phyloP scores from a whole-genome alignment of 2,329 filamentous ascomycete species.

The Metarhizium anisopliae region DNA sequence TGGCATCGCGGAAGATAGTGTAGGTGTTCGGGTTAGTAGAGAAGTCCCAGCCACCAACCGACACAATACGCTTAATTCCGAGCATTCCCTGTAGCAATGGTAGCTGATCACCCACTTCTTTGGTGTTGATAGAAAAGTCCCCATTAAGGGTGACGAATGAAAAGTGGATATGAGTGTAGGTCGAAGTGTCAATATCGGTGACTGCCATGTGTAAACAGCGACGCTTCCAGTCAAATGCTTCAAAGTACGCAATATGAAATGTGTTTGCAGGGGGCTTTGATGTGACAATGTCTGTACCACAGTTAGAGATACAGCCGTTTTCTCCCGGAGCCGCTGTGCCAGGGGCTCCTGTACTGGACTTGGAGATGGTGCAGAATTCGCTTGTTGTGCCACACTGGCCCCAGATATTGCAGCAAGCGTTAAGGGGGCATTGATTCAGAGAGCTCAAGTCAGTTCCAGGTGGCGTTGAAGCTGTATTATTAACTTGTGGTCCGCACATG shows the following conservation, averaged over 20 bases:
- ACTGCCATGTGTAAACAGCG: not conserved
- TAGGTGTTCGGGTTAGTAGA: slow-evolving; percentile 10
- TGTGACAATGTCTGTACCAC: slow-evolving; percentile 15
- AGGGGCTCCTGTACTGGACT: slow-evolving; percentile 11
- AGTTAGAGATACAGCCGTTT: slow-evolving; percentile 21
- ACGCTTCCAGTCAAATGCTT: slow-evolving; percentile 4
- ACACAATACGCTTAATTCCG: slow-evolving; percentile 16
- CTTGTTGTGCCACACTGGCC: slow-evolving; percentile 31
- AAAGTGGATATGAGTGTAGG: slow-evolving; percentile 26
- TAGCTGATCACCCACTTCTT: slow-evolving; percentile 12
- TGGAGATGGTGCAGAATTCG: slow-evolving; percentile 26
- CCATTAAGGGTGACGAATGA: slow-evolving; percentile 22
- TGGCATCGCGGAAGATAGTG: slow-evolving; percentile 11
- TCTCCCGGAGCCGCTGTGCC: slow-evolving; percentile 10
- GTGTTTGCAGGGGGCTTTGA: not conserved
- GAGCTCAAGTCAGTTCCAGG: slow-evolving; percentile 6
- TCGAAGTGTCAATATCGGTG: slow-evolving; percentile 2
- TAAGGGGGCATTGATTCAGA: slow-evolving; percentile 21
- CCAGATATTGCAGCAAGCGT: slow-evolving; percentile 25
- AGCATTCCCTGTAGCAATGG: too few relatives aligned
- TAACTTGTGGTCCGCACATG: slow-evolving; percentile 20
- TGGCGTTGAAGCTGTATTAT: slow-evolving; percentile 4
- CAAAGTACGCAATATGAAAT: slow-evolving; percentile 12
- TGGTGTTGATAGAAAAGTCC: slow-evolving; percentile 10
- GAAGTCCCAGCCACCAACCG: slow-evolving; percentile 20